Conservation (phyloP, 306 rosid species). For the Castanopsis chinensis region DNA sequence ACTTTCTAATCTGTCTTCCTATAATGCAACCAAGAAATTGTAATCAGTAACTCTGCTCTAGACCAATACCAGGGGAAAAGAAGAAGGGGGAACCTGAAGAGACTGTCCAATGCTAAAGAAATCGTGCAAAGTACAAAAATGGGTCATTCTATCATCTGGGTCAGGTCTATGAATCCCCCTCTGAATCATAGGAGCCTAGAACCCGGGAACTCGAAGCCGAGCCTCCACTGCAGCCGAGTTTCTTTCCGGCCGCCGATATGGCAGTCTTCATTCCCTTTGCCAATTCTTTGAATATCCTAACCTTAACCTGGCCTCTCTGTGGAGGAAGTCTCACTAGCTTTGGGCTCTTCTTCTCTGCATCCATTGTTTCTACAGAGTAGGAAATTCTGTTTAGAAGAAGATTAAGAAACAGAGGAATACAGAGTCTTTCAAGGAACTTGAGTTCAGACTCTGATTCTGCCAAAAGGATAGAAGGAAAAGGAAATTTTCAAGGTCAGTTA, state of each 20-base stretch:
- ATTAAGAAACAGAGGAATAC: neutral
- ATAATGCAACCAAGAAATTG: neutral
- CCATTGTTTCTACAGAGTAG: neutral
- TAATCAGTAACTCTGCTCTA: neutral
- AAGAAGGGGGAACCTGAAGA: neutral
- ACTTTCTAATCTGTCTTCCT: neutral
- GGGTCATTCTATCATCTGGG: neutral
- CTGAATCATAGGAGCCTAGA: neutral
- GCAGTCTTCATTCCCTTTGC: neutral
- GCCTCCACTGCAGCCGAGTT: neutral
- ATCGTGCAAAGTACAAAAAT: neutral
- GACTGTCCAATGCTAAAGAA: neutral
- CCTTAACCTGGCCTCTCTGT: constrained; percentile 24
- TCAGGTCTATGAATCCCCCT: neutral
- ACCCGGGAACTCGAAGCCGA: neutral
- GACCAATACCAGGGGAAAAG: neutral
- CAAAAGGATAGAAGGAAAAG: neutral
- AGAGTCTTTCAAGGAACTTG: neutral
- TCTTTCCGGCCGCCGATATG: neutral
- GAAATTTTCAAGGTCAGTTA: neutral
- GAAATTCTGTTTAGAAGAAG: neutral
- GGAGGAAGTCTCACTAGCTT: constrained; percentile 25
- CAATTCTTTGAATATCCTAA: neutral
- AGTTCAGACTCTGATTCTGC: neutral
- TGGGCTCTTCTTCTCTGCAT: neutral